Conservation (phyloP, 2,329 filamentous ascomycete genomes). For the Phyllosticta citribraziliensis region DNA sequence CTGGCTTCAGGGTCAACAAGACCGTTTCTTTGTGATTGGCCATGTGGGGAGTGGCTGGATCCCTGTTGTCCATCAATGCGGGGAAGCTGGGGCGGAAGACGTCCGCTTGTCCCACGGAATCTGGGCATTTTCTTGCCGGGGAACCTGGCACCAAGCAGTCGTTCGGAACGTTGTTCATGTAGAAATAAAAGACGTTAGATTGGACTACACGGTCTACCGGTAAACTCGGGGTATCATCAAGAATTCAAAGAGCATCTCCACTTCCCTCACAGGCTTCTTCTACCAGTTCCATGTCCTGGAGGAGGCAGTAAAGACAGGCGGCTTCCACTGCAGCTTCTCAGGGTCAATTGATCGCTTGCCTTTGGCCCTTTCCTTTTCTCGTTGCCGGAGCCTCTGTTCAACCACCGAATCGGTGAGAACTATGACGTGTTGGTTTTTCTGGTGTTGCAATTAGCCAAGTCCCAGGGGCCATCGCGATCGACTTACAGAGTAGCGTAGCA, state of each 20-base stretch:
- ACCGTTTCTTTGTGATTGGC: slow-evolving; percentile 1
- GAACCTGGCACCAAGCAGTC: background rate
- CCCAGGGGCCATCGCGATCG: background rate
- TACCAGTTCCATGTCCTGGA: slow-evolving; percentile 94
- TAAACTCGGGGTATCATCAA: slow-evolving; percentile 2
- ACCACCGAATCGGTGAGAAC: slow-evolving; percentile 80
- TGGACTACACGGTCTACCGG: background rate
- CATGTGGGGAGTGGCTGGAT: background rate
- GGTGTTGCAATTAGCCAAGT: background rate
- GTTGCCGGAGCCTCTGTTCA: slow-evolving; percentile 55
- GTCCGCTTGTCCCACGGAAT: background rate
- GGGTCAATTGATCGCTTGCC: slow-evolving; percentile 68
- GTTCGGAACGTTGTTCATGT: background rate
- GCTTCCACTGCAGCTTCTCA: slow-evolving; percentile 81
- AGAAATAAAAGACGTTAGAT: background rate
- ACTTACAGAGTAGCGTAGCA: slow-evolving; percentile 75
- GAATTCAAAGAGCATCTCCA: background rate
- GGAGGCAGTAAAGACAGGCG: slow-evolving; percentile 84
- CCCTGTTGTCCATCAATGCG: slow-evolving; percentile 1
- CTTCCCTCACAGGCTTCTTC: background rate
- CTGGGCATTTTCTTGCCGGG: background rate
- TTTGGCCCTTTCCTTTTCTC: slow-evolving; percentile 73
- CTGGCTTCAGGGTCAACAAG: background rate
- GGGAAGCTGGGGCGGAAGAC: slow-evolving; percentile 2
- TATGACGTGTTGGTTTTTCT: slow-evolving; percentile 90